A percentile compares a stretch with the other conserved stretches of the same genome.
phyloP scores from a whole-genome alignment of 441 rosid genomes.

The Adansonia gregorii region DNA sequence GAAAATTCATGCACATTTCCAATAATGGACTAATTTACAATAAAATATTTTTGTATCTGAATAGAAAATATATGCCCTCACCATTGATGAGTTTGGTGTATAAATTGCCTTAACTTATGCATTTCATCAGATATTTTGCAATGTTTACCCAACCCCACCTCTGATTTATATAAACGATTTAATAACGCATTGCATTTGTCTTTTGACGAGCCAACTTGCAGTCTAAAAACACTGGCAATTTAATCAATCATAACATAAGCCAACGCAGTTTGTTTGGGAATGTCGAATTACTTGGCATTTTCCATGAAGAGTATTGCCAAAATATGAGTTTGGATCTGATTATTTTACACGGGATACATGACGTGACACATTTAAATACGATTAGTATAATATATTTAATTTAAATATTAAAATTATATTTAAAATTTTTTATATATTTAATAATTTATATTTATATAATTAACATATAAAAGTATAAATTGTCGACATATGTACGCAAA shows the following conservation, averaged over 20 bases:
- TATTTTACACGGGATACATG: too few relatives aligned
- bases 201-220: too few relatives aligned
- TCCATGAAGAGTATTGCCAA: not conserved
- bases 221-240: too few relatives aligned
- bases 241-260: too few relatives aligned
- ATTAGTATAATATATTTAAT: too few relatives aligned
- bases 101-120: not conserved
- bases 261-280: not conserved
- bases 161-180: not conserved
- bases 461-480: too few relatives aligned
- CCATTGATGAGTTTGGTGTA: not conserved
- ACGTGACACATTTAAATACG: too few relatives aligned
- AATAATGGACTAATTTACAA: not conserved
- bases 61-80: not conserved
- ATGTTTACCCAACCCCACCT: not conserved
- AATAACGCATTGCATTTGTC: not conserved
- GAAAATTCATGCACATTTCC: not conserved
- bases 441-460: too few relatives aligned
- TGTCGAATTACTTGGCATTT: conserved; percentile 14
- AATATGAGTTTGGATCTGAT: not conserved
- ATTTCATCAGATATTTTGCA: not conserved
- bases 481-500: too few relatives aligned
- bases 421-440: too few relatives aligned
- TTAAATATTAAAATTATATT: too few relatives aligned
- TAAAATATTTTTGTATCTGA: not conserved